Evolutionary conservation across 306 rosid genomes (phyloP).

Genomic region (Corylus avellana): DNA sequence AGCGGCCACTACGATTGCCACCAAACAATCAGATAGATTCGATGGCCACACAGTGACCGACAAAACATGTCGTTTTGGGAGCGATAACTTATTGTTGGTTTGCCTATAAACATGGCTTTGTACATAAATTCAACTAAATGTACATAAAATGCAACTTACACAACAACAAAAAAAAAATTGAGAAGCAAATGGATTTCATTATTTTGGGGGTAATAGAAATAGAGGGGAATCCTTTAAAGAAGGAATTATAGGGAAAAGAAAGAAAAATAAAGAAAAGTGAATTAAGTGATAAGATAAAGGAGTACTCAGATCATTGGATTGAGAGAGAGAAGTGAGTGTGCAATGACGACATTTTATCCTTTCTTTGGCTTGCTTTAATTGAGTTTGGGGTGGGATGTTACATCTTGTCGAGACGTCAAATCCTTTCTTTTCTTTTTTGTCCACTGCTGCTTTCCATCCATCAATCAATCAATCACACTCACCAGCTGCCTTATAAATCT

Average conservation of each 20-base stretch:
- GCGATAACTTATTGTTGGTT: no score
- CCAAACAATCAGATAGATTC: no score
- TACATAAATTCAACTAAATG: no score
- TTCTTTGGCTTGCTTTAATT: neutral
- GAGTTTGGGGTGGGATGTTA: neutral
- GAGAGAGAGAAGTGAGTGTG: neutral
- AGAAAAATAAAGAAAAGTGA: no score
- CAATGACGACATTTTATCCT: neutral
- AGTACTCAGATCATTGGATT: neutral
- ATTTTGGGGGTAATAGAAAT: neutral
- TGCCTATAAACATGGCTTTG: no score
- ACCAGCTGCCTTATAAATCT: neutral
- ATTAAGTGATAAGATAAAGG: neutral
- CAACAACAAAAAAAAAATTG: neutral
- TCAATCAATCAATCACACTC: no score
- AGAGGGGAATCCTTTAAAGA: neutral
- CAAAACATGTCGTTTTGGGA: no score
- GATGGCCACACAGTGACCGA: no score
- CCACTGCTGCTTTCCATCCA: neutral
- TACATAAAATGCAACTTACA: no score
- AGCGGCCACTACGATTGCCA: no score
- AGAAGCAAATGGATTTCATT: neutral
- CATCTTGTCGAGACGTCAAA: conserved; percentile 41
- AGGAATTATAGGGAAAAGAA: neutral
- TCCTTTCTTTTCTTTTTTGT: conserved; percentile 33